phyloP scores from a whole-genome alignment of 345 rosid genomes.

The Melaleuca quinquenervia region DNA sequence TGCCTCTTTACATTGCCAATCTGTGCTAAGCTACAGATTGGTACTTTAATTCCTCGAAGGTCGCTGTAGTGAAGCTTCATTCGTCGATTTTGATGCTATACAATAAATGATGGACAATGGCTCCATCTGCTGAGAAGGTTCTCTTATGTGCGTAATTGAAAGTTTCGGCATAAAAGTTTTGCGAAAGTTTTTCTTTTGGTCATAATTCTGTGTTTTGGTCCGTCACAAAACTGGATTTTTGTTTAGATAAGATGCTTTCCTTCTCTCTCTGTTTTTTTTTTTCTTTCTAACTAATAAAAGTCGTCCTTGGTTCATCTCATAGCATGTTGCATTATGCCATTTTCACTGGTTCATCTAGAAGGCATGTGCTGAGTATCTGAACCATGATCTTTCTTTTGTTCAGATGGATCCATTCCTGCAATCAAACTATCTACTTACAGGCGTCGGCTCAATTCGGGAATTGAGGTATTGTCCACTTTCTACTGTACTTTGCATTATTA shows the following conservation, averaged over 20 bases:
- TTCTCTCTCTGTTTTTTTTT: too few species aligned
- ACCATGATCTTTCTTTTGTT: background rate
- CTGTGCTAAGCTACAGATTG: background rate
- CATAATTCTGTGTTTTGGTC: background rate
- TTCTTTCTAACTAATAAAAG: background rate
- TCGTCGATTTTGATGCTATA: background rate
- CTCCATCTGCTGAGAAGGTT: background rate
- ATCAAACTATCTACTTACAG: conserved; percentile 73
- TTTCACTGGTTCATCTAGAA: background rate
- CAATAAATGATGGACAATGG: background rate
- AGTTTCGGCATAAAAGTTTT: background rate
- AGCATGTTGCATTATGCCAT: background rate
- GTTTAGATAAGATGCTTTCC: background rate
- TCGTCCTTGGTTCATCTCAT: background rate
- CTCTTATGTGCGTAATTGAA: background rate
- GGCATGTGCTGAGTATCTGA: background rate
- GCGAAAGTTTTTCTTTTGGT: background rate
- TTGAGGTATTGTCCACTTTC: conserved; percentile 26
- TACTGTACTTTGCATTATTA: background rate
- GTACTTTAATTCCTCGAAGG: background rate
- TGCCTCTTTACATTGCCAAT: background rate
- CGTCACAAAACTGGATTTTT: background rate
- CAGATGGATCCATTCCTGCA: conserved; percentile 93
- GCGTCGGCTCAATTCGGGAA: conserved; percentile 50
- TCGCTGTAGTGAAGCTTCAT: background rate